Base-by-base conservation (phyloP, 306 rosid genomes). In the Elaeagnus macrophylla region DNA sequence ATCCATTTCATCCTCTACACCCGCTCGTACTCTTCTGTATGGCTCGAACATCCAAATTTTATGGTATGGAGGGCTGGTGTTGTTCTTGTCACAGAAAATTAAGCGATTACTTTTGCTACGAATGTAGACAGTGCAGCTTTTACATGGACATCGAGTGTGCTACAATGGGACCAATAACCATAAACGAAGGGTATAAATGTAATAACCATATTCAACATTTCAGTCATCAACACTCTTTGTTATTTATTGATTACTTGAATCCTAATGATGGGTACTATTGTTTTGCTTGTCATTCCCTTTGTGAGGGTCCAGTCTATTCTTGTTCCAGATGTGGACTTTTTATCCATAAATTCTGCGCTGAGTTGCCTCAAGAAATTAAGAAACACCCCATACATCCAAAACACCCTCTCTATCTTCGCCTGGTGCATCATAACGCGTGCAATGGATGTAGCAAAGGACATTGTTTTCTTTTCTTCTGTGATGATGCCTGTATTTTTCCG, bases 331-430 rank as follows among this genome's bases (percentile, higher is more conserved):
- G 38, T 8, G 53, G 7, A 2, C 13, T 2, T 37, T 11, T 19
- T 14, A 13, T 16, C 53, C 65, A 60, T 12, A 0, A 32, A 45
- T n/a, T 7, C 15, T 58, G 63, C 35, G 63, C 63, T 2, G 8
- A 5, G n/a, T 35, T 32, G 37, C 0, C 10, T 3, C 42, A 9
- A 6, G 7, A 44, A 16, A 45, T 58, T 42, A 0, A n/a, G 13
- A 4, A 17, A 6, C 40, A 45, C 12, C 25, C 12, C 14, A 13
- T 35, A 8, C 52, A 58, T 10, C 52, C 9, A 32, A 1, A 9
- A 1, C 62, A 58, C 43, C 41, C 20, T 58, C 50, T 58, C n/a
- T 6, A 7, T 42, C 25, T 59, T 10, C 8, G 37, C 4, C 6
- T 32, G 13, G 14, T 13, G 3, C 56, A 12, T 32, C 4, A 7